Evolutionary conservation across 2,329 filamentous ascomycete genomes (phyloP), one percentile per base, ranked within the genome.

Genomic region (Scedosporium dehoogii): DNA sequence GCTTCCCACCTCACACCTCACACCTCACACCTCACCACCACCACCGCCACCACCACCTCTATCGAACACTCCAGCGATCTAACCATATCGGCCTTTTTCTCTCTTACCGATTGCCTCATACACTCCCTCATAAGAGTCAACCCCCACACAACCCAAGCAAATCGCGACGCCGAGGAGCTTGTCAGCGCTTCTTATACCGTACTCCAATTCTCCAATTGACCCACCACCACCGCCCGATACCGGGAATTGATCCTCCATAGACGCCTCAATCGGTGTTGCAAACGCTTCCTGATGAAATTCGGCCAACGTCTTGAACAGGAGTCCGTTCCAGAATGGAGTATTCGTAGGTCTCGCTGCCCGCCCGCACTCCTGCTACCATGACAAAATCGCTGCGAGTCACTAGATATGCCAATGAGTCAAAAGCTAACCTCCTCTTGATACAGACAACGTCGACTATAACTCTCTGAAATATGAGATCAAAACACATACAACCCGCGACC

Each of bases 381-480:
- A 57, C 53, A n/a, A 3, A 4, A 57, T 16, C 21, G 7, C 16
- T 29, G 18, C 23, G 53, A 51, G 12, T 51, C n/a, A 51, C 27
- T 16, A 16, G 21, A n/a, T 16, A n/a, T n/a, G n/a, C 18, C 16
- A 16, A 57, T 18, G 53, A 27, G 25, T 16, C 25, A 57, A 57
- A 18, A 7, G 7, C 9, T 10, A 38, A 10, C 29, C 9, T 38
- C 12, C 4, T 38, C 29, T 38, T 29, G 27, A 16, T 16, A 44
- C 53, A 91, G 88, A 92, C 73, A 94, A 96, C 74, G 85, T 96
- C 74, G 91, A 94, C 73, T 96, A 96, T 79, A 91, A 93, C 73
- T 89, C 89, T 58, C 82, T 96, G 66, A 96, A 96, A 75, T 83
- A 90, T 72, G 81, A 90, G 69, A 93, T 96, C 78, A 94, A 93